Base-by-base conservation (phyloP, 1,284 basidiomycete species). In the Cryptococcus wingfieldii region DNA sequence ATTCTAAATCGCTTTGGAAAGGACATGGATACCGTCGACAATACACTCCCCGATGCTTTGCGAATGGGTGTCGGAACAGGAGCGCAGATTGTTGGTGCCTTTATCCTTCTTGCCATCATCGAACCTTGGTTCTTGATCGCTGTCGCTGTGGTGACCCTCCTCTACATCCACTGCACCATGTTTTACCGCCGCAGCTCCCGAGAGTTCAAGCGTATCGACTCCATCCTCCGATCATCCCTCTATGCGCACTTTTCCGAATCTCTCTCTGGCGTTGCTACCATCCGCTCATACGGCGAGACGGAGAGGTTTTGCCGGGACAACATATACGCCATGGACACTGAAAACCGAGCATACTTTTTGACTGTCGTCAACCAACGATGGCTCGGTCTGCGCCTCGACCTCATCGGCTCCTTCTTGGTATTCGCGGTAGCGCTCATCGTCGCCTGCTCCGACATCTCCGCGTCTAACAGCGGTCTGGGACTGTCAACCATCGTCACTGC, bases 181-280 rank as follows among this genome's bases (percentile, higher is more conserved):
- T 94, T 92, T 78, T 96, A 96, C 68, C 85, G 90, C 28, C 82
- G 87, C 0, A 90, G 89, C 67, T 89, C 93, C 12, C 81, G 92
- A 65, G 93, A 96, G 72, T 47, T 72, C 44, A 72, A 71, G 53
- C 64, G 68, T 18, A 50, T 67, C 80, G 85, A 87, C 65, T 79
- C 83, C 0, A 83, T 86, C 77, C 78, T 87, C 13, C 83, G 86
- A 42, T 85, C 84, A 0, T 72, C 86, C 25, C 79, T 91, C 14
- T 91, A 90, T 69, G 82, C 86, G 2, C 89, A 90, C 76, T 87
- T 91, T 66, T 84, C 86, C 1, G 89, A 93, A 75, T 87, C 87
- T 1, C 77, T 92, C 1, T 84, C 70, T 0, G 89, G 88, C 4
- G 75, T 90, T 10, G 80, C 86, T 0, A 91, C 88, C 0, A 86